Conservation (phyloP, 345 rosid genomes). For the Melaleuca quinquenervia region DNA sequence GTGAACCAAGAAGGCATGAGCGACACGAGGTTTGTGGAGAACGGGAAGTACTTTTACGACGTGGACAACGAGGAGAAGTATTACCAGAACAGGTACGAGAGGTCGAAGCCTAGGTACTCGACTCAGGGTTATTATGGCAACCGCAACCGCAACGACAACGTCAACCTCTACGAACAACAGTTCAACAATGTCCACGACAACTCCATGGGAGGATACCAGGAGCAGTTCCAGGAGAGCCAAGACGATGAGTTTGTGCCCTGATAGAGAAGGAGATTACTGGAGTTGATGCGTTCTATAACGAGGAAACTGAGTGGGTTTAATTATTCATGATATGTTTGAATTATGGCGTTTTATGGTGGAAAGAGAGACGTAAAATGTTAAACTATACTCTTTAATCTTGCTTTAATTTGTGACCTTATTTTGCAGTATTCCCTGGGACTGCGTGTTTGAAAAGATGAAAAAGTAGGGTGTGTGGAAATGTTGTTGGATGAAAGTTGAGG, state of each 20-base stretch:
- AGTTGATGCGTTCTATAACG: not conserved
- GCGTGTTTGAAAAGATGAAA: not conserved
- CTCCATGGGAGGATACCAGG: not conserved
- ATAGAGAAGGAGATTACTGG: not conserved
- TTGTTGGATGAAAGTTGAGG: not conserved
- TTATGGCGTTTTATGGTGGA: not conserved
- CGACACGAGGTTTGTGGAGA: constrained; percentile 36
- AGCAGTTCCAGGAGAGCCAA: constrained; percentile 1
- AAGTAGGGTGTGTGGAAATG: not conserved
- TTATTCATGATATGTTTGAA: not conserved
- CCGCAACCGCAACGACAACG: not conserved
- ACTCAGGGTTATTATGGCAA: not conserved
- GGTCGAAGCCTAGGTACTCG: not conserved
- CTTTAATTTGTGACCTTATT: not conserved
- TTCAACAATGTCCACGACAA: not conserved
- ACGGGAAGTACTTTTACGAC: constrained; percentile 26
- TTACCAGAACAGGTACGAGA: not conserved
- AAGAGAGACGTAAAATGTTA: not conserved
- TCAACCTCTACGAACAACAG: not conserved
- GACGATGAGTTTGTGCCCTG: constrained; percentile 1
- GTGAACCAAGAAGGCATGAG: constrained; percentile 29
- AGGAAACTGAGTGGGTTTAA: not conserved
- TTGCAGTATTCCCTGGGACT: not conserved
- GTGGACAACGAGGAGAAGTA: constrained; percentile 10
- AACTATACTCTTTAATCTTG: not conserved